A percentile compares a stretch with the other conserved stretches of the same genome.
These are phyloP conservation scores for Omphalea diandra DNA, from an alignment of 441 rosid genomes.

Conservation along the genomic window DNA sequence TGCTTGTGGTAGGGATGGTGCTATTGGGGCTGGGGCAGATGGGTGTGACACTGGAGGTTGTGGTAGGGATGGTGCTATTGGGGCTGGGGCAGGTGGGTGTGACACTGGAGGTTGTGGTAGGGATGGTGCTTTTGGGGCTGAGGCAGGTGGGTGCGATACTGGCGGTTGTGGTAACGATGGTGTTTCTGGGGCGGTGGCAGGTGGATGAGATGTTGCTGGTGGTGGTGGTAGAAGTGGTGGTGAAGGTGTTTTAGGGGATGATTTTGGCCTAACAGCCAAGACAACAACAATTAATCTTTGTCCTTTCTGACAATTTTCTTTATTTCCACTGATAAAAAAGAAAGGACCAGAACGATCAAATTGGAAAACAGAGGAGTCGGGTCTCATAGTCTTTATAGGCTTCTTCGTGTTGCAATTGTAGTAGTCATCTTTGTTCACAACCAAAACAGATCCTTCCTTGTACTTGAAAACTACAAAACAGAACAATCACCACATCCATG, in stretches of 20 bases:
- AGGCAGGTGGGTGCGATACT: conserved; percentile 1
- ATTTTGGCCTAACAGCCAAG: conserved; percentile 28
- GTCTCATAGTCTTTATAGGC: conserved; percentile 44
- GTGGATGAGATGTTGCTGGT: conserved; percentile 4
- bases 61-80: background rate
- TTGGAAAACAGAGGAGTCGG: conserved; percentile 49
- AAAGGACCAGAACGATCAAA: conserved; percentile 62
- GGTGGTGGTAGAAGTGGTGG: background rate
- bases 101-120: background rate
- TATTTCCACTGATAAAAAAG: conserved; percentile 64
- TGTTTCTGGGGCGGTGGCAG: background rate
- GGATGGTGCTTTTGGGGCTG: conserved; percentile 17
- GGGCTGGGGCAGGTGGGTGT: background rate
- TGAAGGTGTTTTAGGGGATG: background rate
- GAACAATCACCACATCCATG: background rate
- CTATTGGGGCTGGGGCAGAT: background rate
- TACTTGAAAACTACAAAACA: conserved; percentile 50
- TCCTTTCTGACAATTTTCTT: conserved; percentile 50
- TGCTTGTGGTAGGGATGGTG: conserved; percentile 3
- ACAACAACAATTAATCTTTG: conserved; percentile 60
- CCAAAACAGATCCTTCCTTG: conserved; percentile 65
- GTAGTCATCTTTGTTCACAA: conserved; percentile 59
- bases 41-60: conserved; percentile 7
- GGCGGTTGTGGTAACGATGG: conserved; percentile 19
- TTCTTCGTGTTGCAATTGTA: conserved; percentile 43